phyloP scores from a whole-genome alignment of 2,329 filamentous ascomycete species.

The Colletotrichum shisoi region DNA sequence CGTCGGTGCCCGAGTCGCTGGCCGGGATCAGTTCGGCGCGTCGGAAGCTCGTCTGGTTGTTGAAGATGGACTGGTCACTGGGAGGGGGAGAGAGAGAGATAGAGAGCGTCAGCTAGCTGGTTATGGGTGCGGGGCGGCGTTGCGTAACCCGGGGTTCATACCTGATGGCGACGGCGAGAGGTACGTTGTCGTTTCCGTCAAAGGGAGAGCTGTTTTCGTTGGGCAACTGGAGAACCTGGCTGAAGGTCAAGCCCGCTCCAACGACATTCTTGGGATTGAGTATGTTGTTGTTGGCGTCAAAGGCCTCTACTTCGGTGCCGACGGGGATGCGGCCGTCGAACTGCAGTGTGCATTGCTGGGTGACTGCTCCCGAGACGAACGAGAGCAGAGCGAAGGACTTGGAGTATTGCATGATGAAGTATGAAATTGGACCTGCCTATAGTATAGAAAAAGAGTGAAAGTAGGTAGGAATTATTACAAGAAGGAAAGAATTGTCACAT shows the following conservation, averaged over 20 bases:
- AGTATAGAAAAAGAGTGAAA: slow-evolving; percentile 24
- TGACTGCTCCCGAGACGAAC: slow-evolving; percentile 16
- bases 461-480: neutral
- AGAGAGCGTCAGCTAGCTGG: neutral
- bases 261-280: slow-evolving; percentile 63
- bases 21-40: slow-evolving; percentile 64
- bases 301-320: slow-evolving; percentile 49
- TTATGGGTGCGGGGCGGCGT: no score
- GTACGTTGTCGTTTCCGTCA: slow-evolving; percentile 52
- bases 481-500: neutral
- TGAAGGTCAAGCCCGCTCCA: slow-evolving; percentile 61
- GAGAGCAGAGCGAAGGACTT: slow-evolving; percentile 28
- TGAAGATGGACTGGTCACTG: slow-evolving; percentile 67
- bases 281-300: slow-evolving; percentile 55
- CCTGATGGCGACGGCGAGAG: slow-evolving; percentile 63
- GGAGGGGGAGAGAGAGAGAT: no score
- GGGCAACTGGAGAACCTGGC: slow-evolving; percentile 59
- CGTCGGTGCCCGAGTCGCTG: slow-evolving; percentile 59
- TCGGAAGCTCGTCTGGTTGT: slow-evolving; percentile 66
- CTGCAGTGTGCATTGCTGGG: slow-evolving; percentile 47
- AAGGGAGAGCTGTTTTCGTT: slow-evolving; percentile 49
- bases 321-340: slow-evolving; percentile 58
- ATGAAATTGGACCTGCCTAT: slow-evolving; percentile 30
- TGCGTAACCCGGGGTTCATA: neutral
- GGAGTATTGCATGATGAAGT: slow-evolving; percentile 26